These are phyloP conservation scores for Cryoendolithus antarcticus DNA, from an alignment of 2,329 filamentous ascomycete species.

Conservation along the genomic window DNA sequence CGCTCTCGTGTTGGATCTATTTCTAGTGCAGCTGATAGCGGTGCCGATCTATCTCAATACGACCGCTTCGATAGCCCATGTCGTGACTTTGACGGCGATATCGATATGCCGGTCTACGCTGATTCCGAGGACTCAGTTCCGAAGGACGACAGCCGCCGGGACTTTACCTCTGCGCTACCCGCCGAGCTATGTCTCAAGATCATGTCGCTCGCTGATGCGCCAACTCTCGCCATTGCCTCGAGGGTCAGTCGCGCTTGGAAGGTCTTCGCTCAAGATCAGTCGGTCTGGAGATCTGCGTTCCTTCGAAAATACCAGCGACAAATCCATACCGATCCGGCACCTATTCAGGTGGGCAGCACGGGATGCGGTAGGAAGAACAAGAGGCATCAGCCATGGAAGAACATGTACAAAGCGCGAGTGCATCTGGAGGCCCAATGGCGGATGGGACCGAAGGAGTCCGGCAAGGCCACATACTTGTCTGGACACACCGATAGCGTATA, in stretches of 20 bases:
- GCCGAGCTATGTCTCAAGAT: slow-evolving; percentile 47
- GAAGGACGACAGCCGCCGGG: slow-evolving; percentile 2
- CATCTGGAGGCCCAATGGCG: slow-evolving; percentile 67
- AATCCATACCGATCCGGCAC: slow-evolving; percentile 32
- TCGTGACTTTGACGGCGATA: slow-evolving; percentile 20
- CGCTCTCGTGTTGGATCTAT: slow-evolving; percentile 17
- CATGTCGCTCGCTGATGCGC: slow-evolving; percentile 47
- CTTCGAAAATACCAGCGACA: slow-evolving; percentile 39
- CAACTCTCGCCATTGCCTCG: slow-evolving; percentile 43
- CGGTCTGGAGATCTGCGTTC: slow-evolving; percentile 54
- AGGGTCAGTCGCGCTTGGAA: slow-evolving; percentile 47
- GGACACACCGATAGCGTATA: slow-evolving; percentile 95
- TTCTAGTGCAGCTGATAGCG: slow-evolving; percentile 24
- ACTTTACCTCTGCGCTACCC: slow-evolving; percentile 31
- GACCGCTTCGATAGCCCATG: slow-evolving; percentile 12
- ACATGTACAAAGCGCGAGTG: slow-evolving; percentile 66
- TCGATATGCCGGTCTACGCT: slow-evolving; percentile 13
- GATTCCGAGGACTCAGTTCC: background rate
- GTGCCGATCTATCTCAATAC: slow-evolving; percentile 22
- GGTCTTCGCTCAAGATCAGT: slow-evolving; percentile 40
- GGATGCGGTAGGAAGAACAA: slow-evolving; percentile 37
- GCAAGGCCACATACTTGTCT: slow-evolving; percentile 75
- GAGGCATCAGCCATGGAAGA: slow-evolving; percentile 69
- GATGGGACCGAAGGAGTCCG: slow-evolving; percentile 50
- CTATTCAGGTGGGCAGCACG: slow-evolving; percentile 35